Conservation (phyloP, 352 stramenopile genomes). For the Chrysophaeum taylorii region DNA sequence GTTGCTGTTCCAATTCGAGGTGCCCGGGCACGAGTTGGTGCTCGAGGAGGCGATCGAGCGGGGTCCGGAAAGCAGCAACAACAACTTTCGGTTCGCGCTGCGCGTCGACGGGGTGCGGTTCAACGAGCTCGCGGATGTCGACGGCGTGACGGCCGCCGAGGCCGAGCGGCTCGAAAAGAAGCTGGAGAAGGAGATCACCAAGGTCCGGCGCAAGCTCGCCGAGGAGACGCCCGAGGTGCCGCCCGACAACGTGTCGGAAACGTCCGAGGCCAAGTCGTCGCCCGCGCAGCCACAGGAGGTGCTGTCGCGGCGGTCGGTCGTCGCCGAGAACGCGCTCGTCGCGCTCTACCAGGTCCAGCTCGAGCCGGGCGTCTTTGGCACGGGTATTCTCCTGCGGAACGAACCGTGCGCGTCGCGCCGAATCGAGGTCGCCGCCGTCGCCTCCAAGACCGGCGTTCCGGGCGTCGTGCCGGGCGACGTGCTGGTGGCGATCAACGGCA, state of each 20-base stretch:
- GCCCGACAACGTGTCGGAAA: too few species aligned
- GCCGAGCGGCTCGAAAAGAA: neutral
- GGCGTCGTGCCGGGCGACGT: conserved; percentile 6
- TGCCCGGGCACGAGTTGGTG: neutral
- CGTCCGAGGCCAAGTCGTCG: too few species aligned
- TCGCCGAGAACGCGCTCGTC: neutral
- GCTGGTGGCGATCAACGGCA: conserved; percentile 13
- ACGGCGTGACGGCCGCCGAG: neutral
- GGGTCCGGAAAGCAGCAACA: too few species aligned
- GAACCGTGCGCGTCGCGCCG: neutral
- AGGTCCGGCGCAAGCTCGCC: neutral
- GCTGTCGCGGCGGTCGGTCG: neutral
- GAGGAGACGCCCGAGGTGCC: too few species aligned
- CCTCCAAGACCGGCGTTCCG: neutral
- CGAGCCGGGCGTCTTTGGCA: conserved; percentile 13
- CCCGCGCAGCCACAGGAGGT: neutral
- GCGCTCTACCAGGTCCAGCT: neutral
- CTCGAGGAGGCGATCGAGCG: neutral
- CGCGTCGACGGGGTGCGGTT: neutral
- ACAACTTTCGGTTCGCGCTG: neutral
- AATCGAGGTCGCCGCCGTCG: conserved; percentile 8
- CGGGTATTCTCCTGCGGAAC: neutral
- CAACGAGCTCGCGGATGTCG: neutral
- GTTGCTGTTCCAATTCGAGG: neutral
- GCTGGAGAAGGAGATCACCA: neutral